Evolutionary conservation across 2,329 filamentous ascomycete species (phyloP).

Genomic region (Talaromyces rugulosus): DNA sequence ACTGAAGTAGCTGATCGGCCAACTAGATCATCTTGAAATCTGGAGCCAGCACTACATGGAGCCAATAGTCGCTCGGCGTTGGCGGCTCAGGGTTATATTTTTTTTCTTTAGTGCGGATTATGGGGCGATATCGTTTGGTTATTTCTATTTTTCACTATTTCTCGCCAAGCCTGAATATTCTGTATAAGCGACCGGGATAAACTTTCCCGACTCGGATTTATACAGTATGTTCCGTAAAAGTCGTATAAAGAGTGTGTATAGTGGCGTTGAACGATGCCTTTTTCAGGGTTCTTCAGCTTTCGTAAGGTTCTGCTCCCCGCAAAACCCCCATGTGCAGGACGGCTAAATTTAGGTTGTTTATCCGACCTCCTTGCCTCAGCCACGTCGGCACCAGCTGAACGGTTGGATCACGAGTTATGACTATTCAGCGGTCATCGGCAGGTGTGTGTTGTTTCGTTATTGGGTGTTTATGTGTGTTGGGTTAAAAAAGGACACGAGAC

Average conservation of each 20-base stretch:
- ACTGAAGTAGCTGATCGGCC: background rate
- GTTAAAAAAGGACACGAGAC: background rate
- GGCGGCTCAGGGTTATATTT: background rate
- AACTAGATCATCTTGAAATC: background rate
- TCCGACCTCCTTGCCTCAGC: background rate
- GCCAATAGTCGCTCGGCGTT: background rate
- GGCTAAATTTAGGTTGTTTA: background rate
- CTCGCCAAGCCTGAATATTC: background rate
- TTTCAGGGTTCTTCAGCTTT: background rate
- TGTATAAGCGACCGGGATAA: background rate
- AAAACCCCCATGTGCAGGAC: background rate
- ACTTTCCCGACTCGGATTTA: background rate
- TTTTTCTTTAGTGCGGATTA: background rate
- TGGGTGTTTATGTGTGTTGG: background rate
- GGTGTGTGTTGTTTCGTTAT: background rate
- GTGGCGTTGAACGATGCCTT: background rate
- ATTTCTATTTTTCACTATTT: background rate
- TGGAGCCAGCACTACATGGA: background rate
- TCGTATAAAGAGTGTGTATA: background rate
- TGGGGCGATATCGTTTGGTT: background rate
- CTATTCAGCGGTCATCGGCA: background rate
- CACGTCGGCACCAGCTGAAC: background rate
- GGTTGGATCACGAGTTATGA: background rate
- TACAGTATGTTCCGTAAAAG: background rate
- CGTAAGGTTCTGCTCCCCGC: background rate